phyloP scores from a whole-genome alignment of 148 eudicot genomes.

The Euryodendron excelsum region DNA sequence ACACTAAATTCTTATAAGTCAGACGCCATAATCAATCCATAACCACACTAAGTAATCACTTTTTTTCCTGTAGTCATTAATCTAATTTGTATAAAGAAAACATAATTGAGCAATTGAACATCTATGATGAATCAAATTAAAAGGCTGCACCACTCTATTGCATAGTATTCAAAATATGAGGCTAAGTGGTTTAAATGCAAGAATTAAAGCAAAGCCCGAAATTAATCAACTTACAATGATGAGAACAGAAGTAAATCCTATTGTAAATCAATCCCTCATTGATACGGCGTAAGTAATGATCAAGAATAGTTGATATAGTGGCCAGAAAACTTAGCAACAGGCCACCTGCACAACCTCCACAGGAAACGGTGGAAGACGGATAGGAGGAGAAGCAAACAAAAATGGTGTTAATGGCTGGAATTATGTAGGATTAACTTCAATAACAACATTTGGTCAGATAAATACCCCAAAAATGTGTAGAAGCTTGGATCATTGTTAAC shows the following conservation, averaged over 20 bases:
- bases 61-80: neutral
- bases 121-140: neutral
- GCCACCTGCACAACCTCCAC: slow-evolving; percentile 58
- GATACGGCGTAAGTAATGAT: slow-evolving; percentile 70
- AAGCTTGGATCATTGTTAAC: slow-evolving; percentile 83
- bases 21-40: no score
- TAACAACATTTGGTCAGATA: slow-evolving; percentile 1
- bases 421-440: neutral
- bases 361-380: neutral
- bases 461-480: slow-evolving; percentile 99
- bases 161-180: neutral
- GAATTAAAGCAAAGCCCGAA: slow-evolving; percentile 2
- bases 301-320: slow-evolving; percentile 79
- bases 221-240: slow-evolving; percentile 69
- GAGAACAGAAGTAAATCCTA: slow-evolving; percentile 92
- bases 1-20: no score
- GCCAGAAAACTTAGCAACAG: slow-evolving; percentile 78
- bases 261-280: slow-evolving; percentile 80
- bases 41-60: neutral
- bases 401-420: neutral
- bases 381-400: slow-evolving; percentile 1
- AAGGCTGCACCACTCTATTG: neutral
- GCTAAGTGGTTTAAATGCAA: neutral
- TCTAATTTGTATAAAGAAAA: neutral
- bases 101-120: neutral